These are phyloP conservation scores for Entonaema liquescens DNA, from an alignment of 495 filamentous ascomycete species.

Conservation along the genomic window DNA sequence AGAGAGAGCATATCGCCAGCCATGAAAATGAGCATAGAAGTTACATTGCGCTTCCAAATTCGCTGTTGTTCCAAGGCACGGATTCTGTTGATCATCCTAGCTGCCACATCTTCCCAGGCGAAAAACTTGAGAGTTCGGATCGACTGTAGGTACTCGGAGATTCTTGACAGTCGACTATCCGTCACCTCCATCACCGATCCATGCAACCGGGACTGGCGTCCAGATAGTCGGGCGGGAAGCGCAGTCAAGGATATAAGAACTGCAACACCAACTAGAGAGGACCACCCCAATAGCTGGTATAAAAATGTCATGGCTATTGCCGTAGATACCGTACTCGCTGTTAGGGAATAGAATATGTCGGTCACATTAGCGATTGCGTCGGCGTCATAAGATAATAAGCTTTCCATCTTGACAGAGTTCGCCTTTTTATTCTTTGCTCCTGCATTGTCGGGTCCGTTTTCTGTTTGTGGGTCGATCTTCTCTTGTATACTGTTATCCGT, in stretches of 20 bases:
- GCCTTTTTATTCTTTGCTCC: neutral
- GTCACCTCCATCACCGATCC: slow-evolving; percentile 5
- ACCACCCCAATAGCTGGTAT: neutral
- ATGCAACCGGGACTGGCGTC: neutral
- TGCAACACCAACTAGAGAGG: neutral
- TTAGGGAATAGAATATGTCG: neutral
- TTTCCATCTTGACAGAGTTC: neutral
- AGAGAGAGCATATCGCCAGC: slow-evolving; percentile 2
- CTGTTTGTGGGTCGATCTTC: neutral
- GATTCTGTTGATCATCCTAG: neutral
- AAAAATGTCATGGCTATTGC: slow-evolving; percentile 1
- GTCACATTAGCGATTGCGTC: neutral
- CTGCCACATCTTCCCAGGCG: slow-evolving; percentile 6
- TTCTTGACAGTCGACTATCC: neutral
- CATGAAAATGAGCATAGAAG: neutral
- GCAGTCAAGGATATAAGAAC: neutral
- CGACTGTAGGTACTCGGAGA: slow-evolving; percentile 1
- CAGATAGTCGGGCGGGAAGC: neutral
- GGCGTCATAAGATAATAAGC: slow-evolving; percentile 2
- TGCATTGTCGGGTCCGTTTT: neutral
- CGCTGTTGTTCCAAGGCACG: neutral
- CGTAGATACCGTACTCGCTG: neutral
- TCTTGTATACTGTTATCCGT: neutral
- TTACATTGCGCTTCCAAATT: slow-evolving; percentile 6
- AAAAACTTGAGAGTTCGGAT: slow-evolving; percentile 6